Base-by-base conservation (phyloP, 768 basidiomycete genomes). In the Lactifluus pinguis region DNA sequence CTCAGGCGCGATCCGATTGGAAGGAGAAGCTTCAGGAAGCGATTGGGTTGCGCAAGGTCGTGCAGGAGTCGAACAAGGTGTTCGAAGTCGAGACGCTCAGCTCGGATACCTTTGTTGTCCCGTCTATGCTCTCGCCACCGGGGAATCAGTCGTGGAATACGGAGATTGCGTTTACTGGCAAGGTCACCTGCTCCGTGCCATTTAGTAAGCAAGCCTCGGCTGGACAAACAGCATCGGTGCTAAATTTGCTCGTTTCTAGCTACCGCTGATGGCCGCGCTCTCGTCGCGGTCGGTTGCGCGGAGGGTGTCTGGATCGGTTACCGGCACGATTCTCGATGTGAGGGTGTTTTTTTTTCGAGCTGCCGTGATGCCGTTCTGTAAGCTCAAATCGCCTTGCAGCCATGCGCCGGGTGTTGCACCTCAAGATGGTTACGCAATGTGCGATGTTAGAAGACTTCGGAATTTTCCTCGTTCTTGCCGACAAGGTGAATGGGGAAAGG, bases 281-380 rank as follows among this genome's bases (percentile, higher is more conserved):
- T 99, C 44, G 92, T n/a, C n/a, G n/a, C 95, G 0, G 86, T 98
- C 66, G 97, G 95, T 8, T 97, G 94, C 71, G 87, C 89, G 0
- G 93, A 97, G 69, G 97, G 97, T 34, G 89, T 97, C 21, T 97
- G 92, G 89, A 94, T 97, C 60, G 94, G 94, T 0, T 86, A 94
- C 72, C 81, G 90, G 44, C 89, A 92, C 64, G 89, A 95, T 72
- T 87, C 94, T 2, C 77, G 81, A 70, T 94, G 92, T 92, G 71
- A 62, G 85, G 68, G n/a, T n/a, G n/a, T 8, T 62, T 56, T 53
- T n/a, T n/a, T n/a, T n/a, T n/a, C n/a, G n/a, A 62, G 55, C 34
- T 47, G 29, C 2, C 41, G 36, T 53, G 10, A 41, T 15, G 36
- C 11, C 13, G 25, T 47, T 14, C 13, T 52, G 64, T 57, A 63